Conservation (phyloP, 1,284 basidiomycete species). For the Mycena citricolor region DNA sequence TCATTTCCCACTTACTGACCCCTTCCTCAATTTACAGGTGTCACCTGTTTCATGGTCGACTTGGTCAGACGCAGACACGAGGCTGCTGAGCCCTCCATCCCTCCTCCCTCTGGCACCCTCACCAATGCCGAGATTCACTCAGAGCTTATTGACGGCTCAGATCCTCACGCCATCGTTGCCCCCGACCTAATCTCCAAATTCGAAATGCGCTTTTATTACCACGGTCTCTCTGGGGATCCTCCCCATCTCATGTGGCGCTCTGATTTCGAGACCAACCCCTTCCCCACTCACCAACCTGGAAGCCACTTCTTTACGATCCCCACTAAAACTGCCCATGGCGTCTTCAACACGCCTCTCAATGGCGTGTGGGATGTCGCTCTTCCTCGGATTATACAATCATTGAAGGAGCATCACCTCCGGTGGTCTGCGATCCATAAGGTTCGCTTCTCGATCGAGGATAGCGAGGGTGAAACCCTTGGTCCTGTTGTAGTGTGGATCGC, state of each 20-base stretch:
- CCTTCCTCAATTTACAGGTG: too few relatives aligned
- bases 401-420: conserved; percentile 33
- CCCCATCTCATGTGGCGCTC: conserved; percentile 38
- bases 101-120: too few relatives aligned
- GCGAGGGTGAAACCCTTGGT: conserved; percentile 29
- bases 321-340: conserved; percentile 37
- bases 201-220: conserved; percentile 31
- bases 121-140: too few relatives aligned
- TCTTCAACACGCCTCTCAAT: conserved; percentile 34
- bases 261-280: conserved; percentile 34
- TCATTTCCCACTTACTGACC: too few relatives aligned
- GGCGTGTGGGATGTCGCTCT: conserved; percentile 32
- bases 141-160: too few relatives aligned
- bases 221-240: conserved; percentile 36
- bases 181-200: conserved; percentile 33
- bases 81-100: too few relatives aligned
- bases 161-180: too few relatives aligned
- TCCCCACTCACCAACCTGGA: conserved; percentile 30
- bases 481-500: conserved; percentile 41
- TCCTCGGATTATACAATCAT: conserved; percentile 33
- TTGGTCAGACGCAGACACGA: too few relatives aligned
- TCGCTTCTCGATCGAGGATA: conserved; percentile 37
- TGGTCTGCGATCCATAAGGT: conserved; percentile 34
- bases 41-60: too few relatives aligned
- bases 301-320: conserved; percentile 30